Conservation (phyloP, 176 grass and related monocot genomes). For the Lolium perenne region DNA sequence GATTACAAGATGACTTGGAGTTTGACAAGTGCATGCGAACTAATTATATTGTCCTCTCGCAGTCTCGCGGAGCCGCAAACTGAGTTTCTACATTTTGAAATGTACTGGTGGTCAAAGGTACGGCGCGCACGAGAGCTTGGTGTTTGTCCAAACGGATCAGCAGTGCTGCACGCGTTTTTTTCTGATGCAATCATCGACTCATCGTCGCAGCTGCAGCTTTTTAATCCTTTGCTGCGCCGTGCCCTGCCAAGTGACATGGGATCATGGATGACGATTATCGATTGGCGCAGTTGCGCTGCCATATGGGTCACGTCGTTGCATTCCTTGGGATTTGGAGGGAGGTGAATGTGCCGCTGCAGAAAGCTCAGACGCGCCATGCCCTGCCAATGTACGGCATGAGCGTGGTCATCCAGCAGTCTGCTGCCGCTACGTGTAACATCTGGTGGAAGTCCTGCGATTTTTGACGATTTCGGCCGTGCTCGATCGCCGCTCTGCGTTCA, state of each 20-base stretch:
- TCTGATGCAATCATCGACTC: background rate
- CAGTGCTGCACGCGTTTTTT: background rate
- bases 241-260: background rate
- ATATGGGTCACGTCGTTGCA: background rate
- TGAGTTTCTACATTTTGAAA: too few species aligned
- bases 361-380: background rate
- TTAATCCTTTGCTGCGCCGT: background rate
- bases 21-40: too few species aligned
- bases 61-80: too few species aligned
- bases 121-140: background rate
- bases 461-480: too few species aligned
- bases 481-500: too few species aligned
- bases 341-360: conserved; percentile 14
- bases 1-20: background rate
- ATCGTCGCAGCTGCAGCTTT: conserved; percentile 15
- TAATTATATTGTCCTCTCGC: too few species aligned
- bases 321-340: background rate
- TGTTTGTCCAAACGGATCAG: background rate
- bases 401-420: background rate
- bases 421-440: too few species aligned
- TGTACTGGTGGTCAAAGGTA: background rate
- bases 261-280: background rate
- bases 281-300: background rate
- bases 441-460: too few species aligned
- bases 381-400: background rate